Evolutionary conservation across 2,329 filamentous ascomycete genomes (phyloP).

Genomic region (Chalaropsis ovoidea): DNA sequence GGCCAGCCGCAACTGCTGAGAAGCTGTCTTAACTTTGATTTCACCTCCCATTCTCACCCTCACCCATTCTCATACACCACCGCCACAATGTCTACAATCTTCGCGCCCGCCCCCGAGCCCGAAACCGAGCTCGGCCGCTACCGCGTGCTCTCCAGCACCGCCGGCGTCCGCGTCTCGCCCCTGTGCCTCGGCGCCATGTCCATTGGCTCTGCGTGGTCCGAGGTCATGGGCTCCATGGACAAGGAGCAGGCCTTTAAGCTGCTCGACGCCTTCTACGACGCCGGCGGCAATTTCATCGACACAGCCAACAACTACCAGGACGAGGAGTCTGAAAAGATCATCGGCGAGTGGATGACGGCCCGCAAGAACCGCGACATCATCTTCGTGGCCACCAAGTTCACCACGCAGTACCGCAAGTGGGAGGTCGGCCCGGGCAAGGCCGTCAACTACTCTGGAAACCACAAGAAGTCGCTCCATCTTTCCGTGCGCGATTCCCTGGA

Average conservation of each 20-base stretch:
- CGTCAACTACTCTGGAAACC: conserved; percentile 39
- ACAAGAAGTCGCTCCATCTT: conserved; percentile 36
- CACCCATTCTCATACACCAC: too few species aligned
- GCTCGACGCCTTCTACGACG: conserved; percentile 46
- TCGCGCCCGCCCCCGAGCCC: conserved; percentile 27
- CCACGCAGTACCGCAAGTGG: conserved; percentile 38
- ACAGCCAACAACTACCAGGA: conserved; percentile 50
- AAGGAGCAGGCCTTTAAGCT: conserved; percentile 47
- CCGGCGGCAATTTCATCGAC: conserved; percentile 60
- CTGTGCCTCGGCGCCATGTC: conserved; percentile 45
- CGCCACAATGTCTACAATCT: too few species aligned
- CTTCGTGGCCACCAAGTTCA: conserved; percentile 49
- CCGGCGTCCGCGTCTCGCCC: conserved; percentile 44
- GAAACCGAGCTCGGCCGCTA: conserved; percentile 43
- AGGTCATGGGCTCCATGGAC: conserved; percentile 42
- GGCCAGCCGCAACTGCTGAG: too few species aligned
- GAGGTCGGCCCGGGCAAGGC: conserved; percentile 34
- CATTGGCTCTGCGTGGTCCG: conserved; percentile 39
- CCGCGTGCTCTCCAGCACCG: conserved; percentile 42
- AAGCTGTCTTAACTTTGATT: too few species aligned
- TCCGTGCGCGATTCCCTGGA: conserved; percentile 36
- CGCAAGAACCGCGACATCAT: conserved; percentile 43
- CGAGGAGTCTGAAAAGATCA: conserved; percentile 46
- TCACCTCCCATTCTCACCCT: too few species aligned
- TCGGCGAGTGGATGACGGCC: conserved; percentile 49